Evolutionary conservation across 2,329 filamentous ascomycete species (phyloP), one percentile per base, ranked within the genome.

Genomic region (Cytospora paraplurivora): DNA sequence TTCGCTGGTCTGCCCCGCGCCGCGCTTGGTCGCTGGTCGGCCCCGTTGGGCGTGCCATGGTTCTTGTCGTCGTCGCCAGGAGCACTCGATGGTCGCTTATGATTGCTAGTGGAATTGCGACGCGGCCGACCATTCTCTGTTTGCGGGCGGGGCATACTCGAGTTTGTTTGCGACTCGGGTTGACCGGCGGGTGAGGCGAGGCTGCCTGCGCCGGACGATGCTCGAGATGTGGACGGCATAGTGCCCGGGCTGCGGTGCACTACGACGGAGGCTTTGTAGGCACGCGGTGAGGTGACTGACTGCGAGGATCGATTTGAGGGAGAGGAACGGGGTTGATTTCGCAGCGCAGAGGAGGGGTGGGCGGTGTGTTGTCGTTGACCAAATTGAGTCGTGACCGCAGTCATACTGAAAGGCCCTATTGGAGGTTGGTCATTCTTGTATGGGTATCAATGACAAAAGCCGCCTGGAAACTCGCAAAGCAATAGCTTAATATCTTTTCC

Each of bases 61-160:
- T 56, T 60, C 54, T 62, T 63, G 27, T 66, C 69, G 21, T 79
- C 78, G 62, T 76, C 76, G 19, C 76, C 78, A 0, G 81, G 79
- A 6, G 79, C 81, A 64, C 76, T 83, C 7, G 77, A 79, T 27
- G 79, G 79, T 15, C 81, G 78, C 60, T 71, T 74, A 59, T 77
- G 58, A 19, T 35, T 56, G 38, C 50, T 64, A 1, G 54, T 57
- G n/a, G 64, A 64, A 44, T 55, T 61, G 49, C 54, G 64, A 41
- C 64, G 27, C 62, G 47, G 11, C 62, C 56, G 44, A 55, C 62
- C 47, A 62, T 65, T 63, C 55, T 66, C 62, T 47, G 34, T 57
- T 56, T 66, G 66, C 32, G 57, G 57, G 41, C 62, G 58, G 51
- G 58, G 34, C 27, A 54, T 49, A 15, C 54, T 59, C 27, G 64